These are phyloP conservation scores for Wallacemonas collosoma DNA, from an alignment of 208 protist genomes.

Conservation along the genomic window DNA sequence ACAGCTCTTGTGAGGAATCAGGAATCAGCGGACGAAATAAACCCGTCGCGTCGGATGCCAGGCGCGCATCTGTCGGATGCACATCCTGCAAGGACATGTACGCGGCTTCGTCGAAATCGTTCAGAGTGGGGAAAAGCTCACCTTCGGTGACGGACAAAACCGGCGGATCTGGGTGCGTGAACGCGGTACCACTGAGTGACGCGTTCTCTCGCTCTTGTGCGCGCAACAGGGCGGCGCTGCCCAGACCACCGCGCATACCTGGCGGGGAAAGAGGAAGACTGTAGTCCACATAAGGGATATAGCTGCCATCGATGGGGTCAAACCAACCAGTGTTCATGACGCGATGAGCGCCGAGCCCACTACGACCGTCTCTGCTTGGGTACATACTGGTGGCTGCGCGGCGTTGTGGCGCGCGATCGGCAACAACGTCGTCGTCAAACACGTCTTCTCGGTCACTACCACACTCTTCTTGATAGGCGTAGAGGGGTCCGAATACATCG, in stretches of 20 bases:
- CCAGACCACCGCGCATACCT: neutral
- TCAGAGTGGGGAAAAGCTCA: conserved; percentile 16
- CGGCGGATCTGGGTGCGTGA: neutral
- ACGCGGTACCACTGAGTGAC: neutral
- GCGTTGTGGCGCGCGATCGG: neutral
- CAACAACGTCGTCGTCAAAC: conserved; percentile 18
- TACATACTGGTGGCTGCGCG: neutral
- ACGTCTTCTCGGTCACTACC: conserved; percentile 56
- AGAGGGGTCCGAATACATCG: conserved; percentile 59
- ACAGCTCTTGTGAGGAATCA: neutral
- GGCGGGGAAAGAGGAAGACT: neutral
- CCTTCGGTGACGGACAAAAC: neutral
- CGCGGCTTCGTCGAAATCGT: conserved; percentile 32
- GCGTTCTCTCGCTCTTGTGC: conserved; percentile 9
- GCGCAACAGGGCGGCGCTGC: conserved; percentile 2
- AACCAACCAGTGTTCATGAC: conserved; percentile 5
- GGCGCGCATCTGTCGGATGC: neutral
- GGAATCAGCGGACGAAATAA: conserved; percentile 10
- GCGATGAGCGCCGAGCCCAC: neutral
- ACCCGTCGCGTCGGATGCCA: conserved; percentile 14
- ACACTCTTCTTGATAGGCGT: conserved; percentile 49
- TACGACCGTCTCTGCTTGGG: neutral
- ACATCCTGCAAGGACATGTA: conserved; percentile 26
- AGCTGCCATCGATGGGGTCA: neutral
- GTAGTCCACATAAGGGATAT: conserved; percentile 16